phyloP scores from a whole-genome alignment of 805 yeast species.

The Saccharomyces mikatae region DNA sequence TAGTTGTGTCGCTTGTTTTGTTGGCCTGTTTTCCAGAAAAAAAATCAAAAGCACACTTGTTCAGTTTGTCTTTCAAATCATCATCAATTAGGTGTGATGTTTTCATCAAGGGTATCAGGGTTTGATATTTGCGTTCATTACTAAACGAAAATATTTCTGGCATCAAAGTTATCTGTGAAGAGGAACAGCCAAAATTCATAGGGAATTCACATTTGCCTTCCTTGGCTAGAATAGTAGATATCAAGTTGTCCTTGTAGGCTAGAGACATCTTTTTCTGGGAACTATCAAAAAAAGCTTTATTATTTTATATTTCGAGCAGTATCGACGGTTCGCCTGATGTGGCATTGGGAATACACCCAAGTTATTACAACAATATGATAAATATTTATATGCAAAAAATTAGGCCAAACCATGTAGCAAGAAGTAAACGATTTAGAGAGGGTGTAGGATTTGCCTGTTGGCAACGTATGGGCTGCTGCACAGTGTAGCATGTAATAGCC shows the following conservation, averaged over 20 bases:
- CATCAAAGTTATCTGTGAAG: neutral
- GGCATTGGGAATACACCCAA: neutral
- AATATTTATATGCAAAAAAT: neutral
- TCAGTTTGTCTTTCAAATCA: constrained; percentile 16
- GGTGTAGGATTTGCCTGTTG: neutral
- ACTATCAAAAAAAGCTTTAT: neutral
- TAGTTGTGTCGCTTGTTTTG: neutral
- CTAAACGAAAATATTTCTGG: neutral
- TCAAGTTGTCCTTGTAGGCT: neutral
- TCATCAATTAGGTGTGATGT: constrained; percentile 12
- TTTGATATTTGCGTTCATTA: constrained; percentile 9
- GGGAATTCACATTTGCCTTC: neutral
- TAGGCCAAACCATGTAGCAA: neutral
- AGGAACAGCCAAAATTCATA: neutral
- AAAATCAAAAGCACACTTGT: constrained; percentile 4
- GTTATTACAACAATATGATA: neutral
- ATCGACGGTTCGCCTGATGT: neutral
- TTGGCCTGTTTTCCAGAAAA: neutral
- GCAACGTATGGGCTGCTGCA: neutral
- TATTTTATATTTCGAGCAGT: neutral
- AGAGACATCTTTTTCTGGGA: neutral
- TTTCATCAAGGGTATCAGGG: constrained; percentile 16
- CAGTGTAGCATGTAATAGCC: neutral
- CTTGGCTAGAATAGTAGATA: neutral
- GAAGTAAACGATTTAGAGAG: neutral